These are phyloP conservation scores for Penicillium thymicola DNA, from an alignment of 2,329 filamentous ascomycete genomes.

Conservation along the genomic window DNA sequence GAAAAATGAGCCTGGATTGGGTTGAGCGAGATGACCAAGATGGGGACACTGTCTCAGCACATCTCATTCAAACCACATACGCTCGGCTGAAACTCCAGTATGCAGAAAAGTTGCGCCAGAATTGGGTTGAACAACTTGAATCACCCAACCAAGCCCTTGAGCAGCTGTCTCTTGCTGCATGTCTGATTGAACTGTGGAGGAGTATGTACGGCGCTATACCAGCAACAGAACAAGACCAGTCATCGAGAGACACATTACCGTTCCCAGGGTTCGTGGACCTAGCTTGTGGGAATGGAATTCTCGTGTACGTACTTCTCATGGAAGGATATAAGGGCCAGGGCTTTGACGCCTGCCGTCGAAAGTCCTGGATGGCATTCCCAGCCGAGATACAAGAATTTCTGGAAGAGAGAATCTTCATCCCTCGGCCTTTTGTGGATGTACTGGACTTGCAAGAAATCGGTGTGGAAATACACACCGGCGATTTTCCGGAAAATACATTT, in stretches of 20 bases:
- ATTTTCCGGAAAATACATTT: conserved; percentile 73
- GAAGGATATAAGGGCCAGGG: conserved; percentile 87
- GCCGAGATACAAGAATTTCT: conserved; percentile 48
- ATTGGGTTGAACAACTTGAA: conserved; percentile 84
- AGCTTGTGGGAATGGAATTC: conserved; percentile 88
- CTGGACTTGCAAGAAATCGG: conserved; percentile 14
- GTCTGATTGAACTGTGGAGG: conserved; percentile 85
- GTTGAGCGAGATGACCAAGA: background rate
- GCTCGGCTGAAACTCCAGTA: conserved; percentile 74
- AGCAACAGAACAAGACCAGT: conserved; percentile 13
- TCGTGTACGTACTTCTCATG: conserved; percentile 74
- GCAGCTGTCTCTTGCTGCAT: conserved; percentile 84
- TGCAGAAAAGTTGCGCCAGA: conserved; percentile 65
- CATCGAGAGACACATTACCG: conserved; percentile 10
- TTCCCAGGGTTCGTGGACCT: conserved; percentile 96
- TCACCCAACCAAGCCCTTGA: conserved; percentile 93
- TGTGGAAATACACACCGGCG: conserved; percentile 48
- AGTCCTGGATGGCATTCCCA: conserved; percentile 77
- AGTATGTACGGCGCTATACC: conserved; percentile 65
- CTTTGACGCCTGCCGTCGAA: conserved; percentile 82
- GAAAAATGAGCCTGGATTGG: conserved; percentile 3
- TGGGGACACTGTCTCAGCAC: conserved; percentile 69
- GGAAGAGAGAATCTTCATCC: conserved; percentile 60
- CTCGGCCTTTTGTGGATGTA: conserved; percentile 45
- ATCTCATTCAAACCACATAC: conserved; percentile 78